Base-by-base conservation (phyloP, 257 asterid species). In the Gentiana straminea region DNA sequence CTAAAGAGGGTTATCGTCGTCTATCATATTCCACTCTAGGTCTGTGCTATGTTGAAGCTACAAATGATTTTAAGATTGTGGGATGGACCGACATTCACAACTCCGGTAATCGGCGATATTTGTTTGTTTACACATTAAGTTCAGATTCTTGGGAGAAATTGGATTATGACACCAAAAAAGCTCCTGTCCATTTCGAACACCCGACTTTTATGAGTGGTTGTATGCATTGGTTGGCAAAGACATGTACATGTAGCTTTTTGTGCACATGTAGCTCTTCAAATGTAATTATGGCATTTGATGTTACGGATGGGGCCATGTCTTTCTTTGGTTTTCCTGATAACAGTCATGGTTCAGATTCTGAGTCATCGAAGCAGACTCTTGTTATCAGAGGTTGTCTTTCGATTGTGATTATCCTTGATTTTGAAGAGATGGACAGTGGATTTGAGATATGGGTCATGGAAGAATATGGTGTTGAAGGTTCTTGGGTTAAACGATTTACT, bases 111-210 rank as follows among this genome's bases (percentile, higher is more conserved):
- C 7, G 2, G 10, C 13, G 43, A 2, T 7, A 32, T 2, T 24
- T 52, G 11, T 52, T 37, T 37, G 44, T 54, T 13, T 54, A 54
- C 8, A 35, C 10, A 13, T 36, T 35, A 5, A 34, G 24, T 37
- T 55, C 59, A 3, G 33, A 55, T 37, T 57, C 52, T 4, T 57
- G 62, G 52, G 45, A 57, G 3, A 57, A 33, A 24, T 57, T 57
- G 15, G 62, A 57, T 55, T 2, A 36, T 15, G 47, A 39, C 8
- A 9, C 24, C 13, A 48, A 48, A 5, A 3, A 10, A 3, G 4
- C 11, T 4, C 52, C 52, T 48, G 2, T 48, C 4, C 13, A 9
- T 1, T 9, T 5, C 24, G 13, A n/a, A 12, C 49, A 46, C 8
- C 60, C 48, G 6, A 37, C 35, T 5, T 55, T 55, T 39, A 0